Evolutionary conservation across 2,329 filamentous ascomycete genomes (phyloP).

Genomic region (Pyrenophora graminea): DNA sequence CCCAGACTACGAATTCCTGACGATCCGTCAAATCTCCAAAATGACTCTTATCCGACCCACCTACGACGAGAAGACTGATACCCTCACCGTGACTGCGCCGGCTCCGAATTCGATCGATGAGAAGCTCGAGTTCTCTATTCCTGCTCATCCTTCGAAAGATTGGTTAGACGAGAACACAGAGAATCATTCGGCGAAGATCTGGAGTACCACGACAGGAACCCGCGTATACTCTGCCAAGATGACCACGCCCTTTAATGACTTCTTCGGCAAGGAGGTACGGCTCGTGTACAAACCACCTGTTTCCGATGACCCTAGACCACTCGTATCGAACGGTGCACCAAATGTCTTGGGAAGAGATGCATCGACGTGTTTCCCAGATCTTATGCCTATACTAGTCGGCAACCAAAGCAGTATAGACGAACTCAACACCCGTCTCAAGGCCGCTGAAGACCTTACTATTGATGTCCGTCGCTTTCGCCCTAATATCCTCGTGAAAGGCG

Average conservation of each 20-base stretch:
- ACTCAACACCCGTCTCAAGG: slow-evolving; percentile 59
- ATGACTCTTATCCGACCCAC: slow-evolving; percentile 67
- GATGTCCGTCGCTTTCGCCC: slow-evolving; percentile 62
- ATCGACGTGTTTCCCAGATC: slow-evolving; percentile 63
- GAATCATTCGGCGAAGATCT: slow-evolving; percentile 59
- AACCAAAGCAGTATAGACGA: slow-evolving; percentile 61
- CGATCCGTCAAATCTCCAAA: slow-evolving; percentile 62
- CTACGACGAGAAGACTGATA: slow-evolving; percentile 51
- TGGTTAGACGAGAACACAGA: slow-evolving; percentile 62
- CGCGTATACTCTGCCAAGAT: slow-evolving; percentile 58
- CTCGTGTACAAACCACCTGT: slow-evolving; percentile 65
- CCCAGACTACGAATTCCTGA: slow-evolving; percentile 60
- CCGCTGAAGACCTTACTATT: slow-evolving; percentile 55
- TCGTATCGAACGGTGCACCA: slow-evolving; percentile 61
- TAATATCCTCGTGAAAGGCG: slow-evolving; percentile 64
- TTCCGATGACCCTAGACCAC: slow-evolving; percentile 53
- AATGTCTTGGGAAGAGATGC: slow-evolving; percentile 59
- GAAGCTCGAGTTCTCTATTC: slow-evolving; percentile 53
- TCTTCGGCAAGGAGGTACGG: slow-evolving; percentile 60
- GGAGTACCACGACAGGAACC: slow-evolving; percentile 62
- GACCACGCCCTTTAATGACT: slow-evolving; percentile 59
- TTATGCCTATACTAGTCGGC: slow-evolving; percentile 61
- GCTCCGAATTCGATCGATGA: slow-evolving; percentile 41
- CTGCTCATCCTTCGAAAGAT: slow-evolving; percentile 57
- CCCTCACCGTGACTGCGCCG: slow-evolving; percentile 56